Evolutionary conservation across 1,284 basidiomycete genomes (phyloP).

Genomic region (Trichosporon sp.): DNA sequence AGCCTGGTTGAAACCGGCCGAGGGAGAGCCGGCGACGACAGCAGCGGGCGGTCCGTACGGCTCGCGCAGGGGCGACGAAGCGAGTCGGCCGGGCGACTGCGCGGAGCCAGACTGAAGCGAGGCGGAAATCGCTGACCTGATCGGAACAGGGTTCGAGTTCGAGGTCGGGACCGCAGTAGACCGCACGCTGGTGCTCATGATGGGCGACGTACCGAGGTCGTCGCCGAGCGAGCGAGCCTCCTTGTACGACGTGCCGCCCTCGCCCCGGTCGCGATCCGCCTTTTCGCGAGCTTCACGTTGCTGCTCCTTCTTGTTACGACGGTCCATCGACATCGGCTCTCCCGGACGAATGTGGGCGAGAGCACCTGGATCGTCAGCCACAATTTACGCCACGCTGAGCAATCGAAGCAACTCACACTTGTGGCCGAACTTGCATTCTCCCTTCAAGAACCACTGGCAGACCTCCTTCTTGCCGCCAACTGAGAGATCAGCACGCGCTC

Average conservation of each 20-base stretch:
- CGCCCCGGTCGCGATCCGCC: conserved; percentile 24
- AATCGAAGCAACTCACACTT: conserved; percentile 66
- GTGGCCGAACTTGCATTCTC: conserved; percentile 97
- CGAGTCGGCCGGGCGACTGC: conserved; percentile 29
- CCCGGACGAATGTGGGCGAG: conserved; percentile 91
- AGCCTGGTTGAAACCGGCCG: conserved; percentile 47
- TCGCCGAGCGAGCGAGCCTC: conserved; percentile 25
- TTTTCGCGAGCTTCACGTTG: conserved; percentile 65
- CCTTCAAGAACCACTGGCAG: conserved; percentile 82
- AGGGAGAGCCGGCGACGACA: conserved; percentile 44
- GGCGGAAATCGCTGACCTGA: conserved; percentile 48
- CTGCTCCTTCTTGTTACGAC: conserved; percentile 96
- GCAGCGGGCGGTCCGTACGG: conserved; percentile 52
- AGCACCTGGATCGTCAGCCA: conserved; percentile 59
- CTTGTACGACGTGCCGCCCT: conserved; percentile 12
- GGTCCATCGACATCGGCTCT: conserved; percentile 90
- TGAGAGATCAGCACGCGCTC: conserved; percentile 43
- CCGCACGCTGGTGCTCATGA: conserved; percentile 9
- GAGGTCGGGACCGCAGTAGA: conserved; percentile 27
- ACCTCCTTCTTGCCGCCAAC: conserved; percentile 82
- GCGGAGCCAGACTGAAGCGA: conserved; percentile 43
- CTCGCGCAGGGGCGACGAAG: conserved; percentile 52
- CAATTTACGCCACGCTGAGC: conserved; percentile 6
- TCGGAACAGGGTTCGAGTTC: conserved; percentile 45
- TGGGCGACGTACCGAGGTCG: conserved; percentile 25